Evolutionary conservation across 1,284 basidiomycete genomes (phyloP).

Genomic region (Sporisorium reilianum): DNA sequence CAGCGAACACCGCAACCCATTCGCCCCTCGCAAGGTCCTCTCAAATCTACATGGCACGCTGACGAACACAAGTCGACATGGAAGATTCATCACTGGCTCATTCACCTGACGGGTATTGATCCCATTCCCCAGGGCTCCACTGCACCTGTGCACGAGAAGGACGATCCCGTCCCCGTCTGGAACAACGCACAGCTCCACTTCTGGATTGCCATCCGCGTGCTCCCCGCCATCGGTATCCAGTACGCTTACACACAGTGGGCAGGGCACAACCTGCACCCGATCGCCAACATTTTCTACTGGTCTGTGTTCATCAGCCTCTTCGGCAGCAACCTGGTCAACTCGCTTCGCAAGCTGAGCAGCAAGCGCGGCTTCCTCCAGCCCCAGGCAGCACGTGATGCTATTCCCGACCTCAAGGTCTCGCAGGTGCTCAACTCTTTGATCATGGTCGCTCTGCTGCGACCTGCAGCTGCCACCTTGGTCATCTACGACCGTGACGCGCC

Average conservation of each 20-base stretch:
- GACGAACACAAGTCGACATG: slow-evolving; percentile 21
- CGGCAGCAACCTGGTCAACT: slow-evolving; percentile 33
- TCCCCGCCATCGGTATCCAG: slow-evolving; percentile 52
- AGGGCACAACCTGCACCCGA: slow-evolving; percentile 53
- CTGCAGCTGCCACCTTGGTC: slow-evolving; percentile 42
- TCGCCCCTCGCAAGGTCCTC: slow-evolving; percentile 44
- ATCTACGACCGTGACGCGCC: slow-evolving; percentile 53
- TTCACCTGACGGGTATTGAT: slow-evolving; percentile 31
- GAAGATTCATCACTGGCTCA: slow-evolving; percentile 28
- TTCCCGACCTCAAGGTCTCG: slow-evolving; percentile 41
- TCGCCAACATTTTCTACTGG: slow-evolving; percentile 47
- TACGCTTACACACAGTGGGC: slow-evolving; percentile 44
- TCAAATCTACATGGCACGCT: slow-evolving; percentile 47
- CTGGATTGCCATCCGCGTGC: slow-evolving; percentile 45
- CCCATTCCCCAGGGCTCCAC: slow-evolving; percentile 34
- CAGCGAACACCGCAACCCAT: slow-evolving; percentile 26
- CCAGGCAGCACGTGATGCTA: slow-evolving; percentile 43
- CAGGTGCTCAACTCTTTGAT: slow-evolving; percentile 49
- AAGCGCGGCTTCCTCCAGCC: slow-evolving; percentile 60
- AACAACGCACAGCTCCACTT: slow-evolving; percentile 49
- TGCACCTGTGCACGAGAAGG: slow-evolving; percentile 31
- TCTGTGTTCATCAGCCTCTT: slow-evolving; percentile 41
- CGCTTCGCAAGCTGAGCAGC: slow-evolving; percentile 24
- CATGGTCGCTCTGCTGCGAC: slow-evolving; percentile 48
- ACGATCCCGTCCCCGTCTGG: slow-evolving; percentile 49